phyloP scores from a whole-genome alignment of 176 grass and related monocot species.

The Coix lacrymajobi region DNA sequence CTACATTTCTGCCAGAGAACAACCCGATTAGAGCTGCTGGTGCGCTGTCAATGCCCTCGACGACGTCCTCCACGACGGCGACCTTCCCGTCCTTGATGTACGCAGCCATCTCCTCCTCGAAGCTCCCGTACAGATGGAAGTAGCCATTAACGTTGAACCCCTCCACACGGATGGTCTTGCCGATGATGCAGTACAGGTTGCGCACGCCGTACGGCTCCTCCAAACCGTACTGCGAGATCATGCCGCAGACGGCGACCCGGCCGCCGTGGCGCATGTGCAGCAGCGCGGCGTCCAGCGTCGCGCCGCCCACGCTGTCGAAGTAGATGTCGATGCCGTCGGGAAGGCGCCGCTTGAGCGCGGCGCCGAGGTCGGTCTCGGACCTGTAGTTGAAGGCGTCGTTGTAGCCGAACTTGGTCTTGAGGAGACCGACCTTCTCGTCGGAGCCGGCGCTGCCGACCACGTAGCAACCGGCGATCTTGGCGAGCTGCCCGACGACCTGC shows the following conservation, averaged over 20 bases:
- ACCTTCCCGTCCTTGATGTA: not conserved
- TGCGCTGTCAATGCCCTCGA: not conserved
- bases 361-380: too few species aligned
- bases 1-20: not conserved
- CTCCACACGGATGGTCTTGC: slow-evolving; percentile 37
- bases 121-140: not conserved
- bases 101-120: not conserved
- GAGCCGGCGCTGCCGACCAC: too few species aligned
- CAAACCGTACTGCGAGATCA: slow-evolving; percentile 65
- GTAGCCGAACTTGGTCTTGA: too few species aligned
- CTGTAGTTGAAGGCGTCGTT: too few species aligned
- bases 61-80: not conserved
- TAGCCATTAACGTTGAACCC: slow-evolving; percentile 20
- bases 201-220: slow-evolving; percentile 15
- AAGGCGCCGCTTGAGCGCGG: too few species aligned
- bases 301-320: too few species aligned
- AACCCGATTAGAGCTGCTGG: not conserved
- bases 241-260: slow-evolving; percentile 24
- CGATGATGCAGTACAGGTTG: slow-evolving; percentile 26
- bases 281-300: too few species aligned
- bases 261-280: too few species aligned
- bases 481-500: too few species aligned
- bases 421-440: too few species aligned
- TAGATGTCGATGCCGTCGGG: too few species aligned
- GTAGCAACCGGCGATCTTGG: too few species aligned